phyloP scores from a whole-genome alignment of 2,329 filamentous ascomycete species.

The Aschersonia sp. region DNA sequence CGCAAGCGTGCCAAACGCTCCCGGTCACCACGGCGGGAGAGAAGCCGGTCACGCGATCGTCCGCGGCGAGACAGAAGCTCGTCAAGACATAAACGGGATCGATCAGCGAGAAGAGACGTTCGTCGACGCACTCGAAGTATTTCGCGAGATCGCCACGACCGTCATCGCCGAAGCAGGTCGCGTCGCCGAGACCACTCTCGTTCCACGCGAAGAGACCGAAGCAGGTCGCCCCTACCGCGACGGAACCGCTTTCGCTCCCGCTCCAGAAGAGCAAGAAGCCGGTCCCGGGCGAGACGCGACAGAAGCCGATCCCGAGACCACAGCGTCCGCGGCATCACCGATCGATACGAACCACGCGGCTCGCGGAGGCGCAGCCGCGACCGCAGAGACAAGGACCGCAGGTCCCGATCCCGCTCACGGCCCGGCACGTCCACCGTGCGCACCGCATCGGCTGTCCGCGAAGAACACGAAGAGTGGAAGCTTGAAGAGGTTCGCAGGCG shows the following conservation, averaged over 20 bases:
- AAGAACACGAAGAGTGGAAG: conserved; percentile 43
- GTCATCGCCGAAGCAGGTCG: conserved; percentile 20
- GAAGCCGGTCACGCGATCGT: conserved; percentile 16
- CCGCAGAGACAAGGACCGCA: conserved; percentile 11
- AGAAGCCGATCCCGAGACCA: conserved; percentile 11
- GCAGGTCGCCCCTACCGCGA: conserved; percentile 3
- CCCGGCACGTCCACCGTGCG: conserved; percentile 20
- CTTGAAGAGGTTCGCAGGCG: conserved; percentile 46
- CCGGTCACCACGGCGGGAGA: conserved; percentile 21
- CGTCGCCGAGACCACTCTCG: conserved; percentile 16
- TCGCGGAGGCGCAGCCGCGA: conserved; percentile 9
- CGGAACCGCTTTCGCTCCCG: conserved; percentile 2
- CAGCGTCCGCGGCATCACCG: conserved; percentile 6
- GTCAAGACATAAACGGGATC: conserved; percentile 20
- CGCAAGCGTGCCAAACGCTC: conserved; percentile 21
- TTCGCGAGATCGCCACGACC: conserved; percentile 17
- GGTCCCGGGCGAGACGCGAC: conserved; percentile 7
- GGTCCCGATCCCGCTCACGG: conserved; percentile 29
- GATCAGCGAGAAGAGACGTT: conserved; percentile 18
- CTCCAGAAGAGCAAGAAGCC: conserved; percentile 3
- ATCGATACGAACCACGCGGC: conserved; percentile 9
- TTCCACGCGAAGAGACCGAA: conserved; percentile 17
- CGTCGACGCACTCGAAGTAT: conserved; percentile 16
- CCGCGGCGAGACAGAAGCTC: conserved; percentile 22
- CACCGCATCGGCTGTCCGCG: conserved; percentile 25